phyloP scores from a whole-genome alignment of 305 asterid genomes.

The Solanum hybrid region DNA sequence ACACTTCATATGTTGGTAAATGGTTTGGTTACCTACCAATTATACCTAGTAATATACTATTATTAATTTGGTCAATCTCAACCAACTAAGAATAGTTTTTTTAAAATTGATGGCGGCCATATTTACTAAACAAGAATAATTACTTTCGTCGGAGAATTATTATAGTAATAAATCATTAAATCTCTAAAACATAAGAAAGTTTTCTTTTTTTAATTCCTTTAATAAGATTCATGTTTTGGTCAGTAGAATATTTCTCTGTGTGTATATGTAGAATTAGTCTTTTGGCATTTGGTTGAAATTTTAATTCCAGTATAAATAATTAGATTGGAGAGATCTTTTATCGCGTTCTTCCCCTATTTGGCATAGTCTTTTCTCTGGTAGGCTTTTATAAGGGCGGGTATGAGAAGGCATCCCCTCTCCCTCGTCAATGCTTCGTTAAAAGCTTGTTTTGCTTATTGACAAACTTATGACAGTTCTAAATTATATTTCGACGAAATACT shows the following conservation, averaged over 20 bases:
- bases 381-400: not conserved
- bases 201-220: not conserved
- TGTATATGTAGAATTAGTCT: not conserved
- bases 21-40: slow-evolving; percentile 2
- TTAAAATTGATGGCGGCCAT: not conserved
- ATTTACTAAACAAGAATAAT: not conserved
- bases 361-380: not conserved
- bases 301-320: not conserved
- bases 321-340: not conserved
- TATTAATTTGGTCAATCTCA: not conserved
- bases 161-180: too few species aligned
- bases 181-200: not conserved
- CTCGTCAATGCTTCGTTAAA: not conserved
- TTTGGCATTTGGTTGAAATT: not conserved
- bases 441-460: not conserved
- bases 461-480: not conserved
- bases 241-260: not conserved
- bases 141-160: not conserved
- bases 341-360: not conserved
- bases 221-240: not conserved
- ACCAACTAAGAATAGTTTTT: not conserved
- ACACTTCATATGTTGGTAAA: not conserved
- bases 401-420: not conserved
- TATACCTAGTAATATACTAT: not conserved
- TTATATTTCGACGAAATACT: not conserved